These are phyloP conservation scores for rapeseed (Brassica napus) DNA, from an alignment of 345 rosid species.

Conservation along the genomic window DNA sequence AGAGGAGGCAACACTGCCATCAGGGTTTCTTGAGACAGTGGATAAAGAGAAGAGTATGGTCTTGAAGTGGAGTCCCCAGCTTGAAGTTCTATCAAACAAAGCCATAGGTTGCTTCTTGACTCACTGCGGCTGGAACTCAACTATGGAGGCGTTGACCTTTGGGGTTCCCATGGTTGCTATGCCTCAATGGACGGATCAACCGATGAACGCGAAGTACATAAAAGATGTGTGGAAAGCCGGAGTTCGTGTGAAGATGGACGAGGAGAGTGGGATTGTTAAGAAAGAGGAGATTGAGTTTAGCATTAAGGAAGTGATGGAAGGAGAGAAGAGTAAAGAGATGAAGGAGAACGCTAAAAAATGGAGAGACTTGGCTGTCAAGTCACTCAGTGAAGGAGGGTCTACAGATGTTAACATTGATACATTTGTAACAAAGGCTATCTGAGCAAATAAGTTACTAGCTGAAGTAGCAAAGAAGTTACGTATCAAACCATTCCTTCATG, in stretches of 20 bases:
- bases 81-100: constrained; percentile 45
- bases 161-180: constrained; percentile 57
- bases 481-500: not conserved
- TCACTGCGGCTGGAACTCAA: constrained; percentile 74
- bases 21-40: constrained; percentile 23
- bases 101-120: constrained; percentile 63
- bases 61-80: constrained; percentile 60
- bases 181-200: constrained; percentile 57
- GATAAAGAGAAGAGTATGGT: constrained; percentile 42
- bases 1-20: constrained; percentile 50
- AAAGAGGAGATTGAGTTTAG: constrained; percentile 54
- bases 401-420: constrained; percentile 50
- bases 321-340: constrained; percentile 45
- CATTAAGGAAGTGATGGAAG: constrained; percentile 54
- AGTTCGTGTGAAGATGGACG: constrained; percentile 45
- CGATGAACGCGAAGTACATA: constrained; percentile 53
- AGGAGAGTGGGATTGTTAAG: constrained; percentile 49
- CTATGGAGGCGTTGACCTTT: constrained; percentile 50
- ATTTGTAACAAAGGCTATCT: constrained; percentile 33
- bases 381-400: constrained; percentile 55
- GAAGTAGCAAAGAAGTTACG: not conserved
- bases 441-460: constrained; percentile 1
- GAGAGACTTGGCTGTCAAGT: constrained; percentile 49
- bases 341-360: constrained; percentile 45
- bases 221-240: constrained; percentile 64